A percentile compares a stretch with the other conserved stretches of the same genome.
These are phyloP conservation scores for Colletotrichum tanaceti DNA, from an alignment of 2,329 filamentous ascomycete genomes.

Conservation along the genomic window DNA sequence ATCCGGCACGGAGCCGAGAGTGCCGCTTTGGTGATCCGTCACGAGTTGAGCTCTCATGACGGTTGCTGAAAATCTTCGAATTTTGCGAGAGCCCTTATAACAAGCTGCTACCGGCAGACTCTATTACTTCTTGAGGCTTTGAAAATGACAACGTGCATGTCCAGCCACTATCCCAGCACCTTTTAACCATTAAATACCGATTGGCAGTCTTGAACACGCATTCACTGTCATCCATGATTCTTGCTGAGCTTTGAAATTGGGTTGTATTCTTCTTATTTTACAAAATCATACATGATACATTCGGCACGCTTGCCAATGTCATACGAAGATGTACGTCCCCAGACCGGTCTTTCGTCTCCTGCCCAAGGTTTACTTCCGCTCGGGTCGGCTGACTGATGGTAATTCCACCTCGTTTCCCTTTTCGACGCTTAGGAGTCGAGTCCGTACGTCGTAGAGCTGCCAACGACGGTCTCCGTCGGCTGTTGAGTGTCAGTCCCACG, in stretches of 20 bases:
- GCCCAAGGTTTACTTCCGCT: neutral
- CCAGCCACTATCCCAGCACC: too few species aligned
- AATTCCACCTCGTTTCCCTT: neutral
- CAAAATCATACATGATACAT: conserved; percentile 37
- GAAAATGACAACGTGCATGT: too few species aligned
- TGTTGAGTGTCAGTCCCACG: neutral
- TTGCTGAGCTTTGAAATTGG: neutral
- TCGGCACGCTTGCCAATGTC: conserved; percentile 16
- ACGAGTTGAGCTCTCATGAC: too few species aligned
- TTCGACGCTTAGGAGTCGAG: conserved; percentile 43
- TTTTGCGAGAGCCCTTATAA: too few species aligned
- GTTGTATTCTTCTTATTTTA: conserved; percentile 37
- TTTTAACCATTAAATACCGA: neutral
- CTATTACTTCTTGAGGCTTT: too few species aligned
- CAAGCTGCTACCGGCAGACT: too few species aligned
- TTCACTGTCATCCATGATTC: neutral
- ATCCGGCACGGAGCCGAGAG: neutral
- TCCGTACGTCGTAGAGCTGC: conserved; percentile 55
- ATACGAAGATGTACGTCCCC: conserved; percentile 1
- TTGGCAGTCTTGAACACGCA: neutral
- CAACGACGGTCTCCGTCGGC: conserved; percentile 41
- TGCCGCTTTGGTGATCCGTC: too few species aligned
- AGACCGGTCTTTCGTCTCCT: neutral
- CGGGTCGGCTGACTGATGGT: neutral
- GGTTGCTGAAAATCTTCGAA: too few species aligned